Evolutionary conservation across 139 green algal genomes (phyloP).

Genomic region (Coelastrella sp.): DNA sequence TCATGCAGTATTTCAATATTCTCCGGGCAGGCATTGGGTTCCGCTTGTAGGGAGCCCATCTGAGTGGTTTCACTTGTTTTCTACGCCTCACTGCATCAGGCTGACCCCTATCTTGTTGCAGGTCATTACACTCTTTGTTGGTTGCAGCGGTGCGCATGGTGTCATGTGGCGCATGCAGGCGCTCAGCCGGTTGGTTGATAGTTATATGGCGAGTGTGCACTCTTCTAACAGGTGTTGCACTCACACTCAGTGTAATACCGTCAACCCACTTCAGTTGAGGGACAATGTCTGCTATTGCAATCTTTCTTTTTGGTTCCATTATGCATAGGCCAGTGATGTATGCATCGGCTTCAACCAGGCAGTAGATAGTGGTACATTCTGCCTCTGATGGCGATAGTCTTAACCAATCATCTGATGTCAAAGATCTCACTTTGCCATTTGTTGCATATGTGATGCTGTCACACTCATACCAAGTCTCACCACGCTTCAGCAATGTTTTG

Average conservation of each 20-base stretch:
- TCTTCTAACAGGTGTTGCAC: too few relatives aligned
- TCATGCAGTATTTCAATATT: background rate
- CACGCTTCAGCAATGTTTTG: background rate
- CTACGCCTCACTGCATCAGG: too few relatives aligned
- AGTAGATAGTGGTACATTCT: background rate
- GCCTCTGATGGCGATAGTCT: background rate
- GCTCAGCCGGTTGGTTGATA: too few relatives aligned
- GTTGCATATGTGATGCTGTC: background rate
- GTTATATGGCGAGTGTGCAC: too few relatives aligned
- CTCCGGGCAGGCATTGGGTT: background rate
- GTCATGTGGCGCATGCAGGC: too few relatives aligned
- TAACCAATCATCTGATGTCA: background rate
- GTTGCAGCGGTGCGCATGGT: background rate
- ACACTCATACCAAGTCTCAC: background rate
- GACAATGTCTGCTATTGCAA: background rate
- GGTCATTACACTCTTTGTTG: too few relatives aligned
- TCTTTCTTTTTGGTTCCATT: background rate
- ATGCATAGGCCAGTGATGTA: background rate
- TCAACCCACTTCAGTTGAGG: background rate
- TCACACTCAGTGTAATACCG: background rate
- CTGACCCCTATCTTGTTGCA: too few relatives aligned
- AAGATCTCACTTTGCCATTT: background rate
- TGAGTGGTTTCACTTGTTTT: background rate
- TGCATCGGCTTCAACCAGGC: background rate
- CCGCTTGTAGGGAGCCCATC: background rate